Evolutionary conservation across 192 early-diverging fungal species (phyloP).

Genomic region (Jimgerdemannia flammicorona): DNA sequence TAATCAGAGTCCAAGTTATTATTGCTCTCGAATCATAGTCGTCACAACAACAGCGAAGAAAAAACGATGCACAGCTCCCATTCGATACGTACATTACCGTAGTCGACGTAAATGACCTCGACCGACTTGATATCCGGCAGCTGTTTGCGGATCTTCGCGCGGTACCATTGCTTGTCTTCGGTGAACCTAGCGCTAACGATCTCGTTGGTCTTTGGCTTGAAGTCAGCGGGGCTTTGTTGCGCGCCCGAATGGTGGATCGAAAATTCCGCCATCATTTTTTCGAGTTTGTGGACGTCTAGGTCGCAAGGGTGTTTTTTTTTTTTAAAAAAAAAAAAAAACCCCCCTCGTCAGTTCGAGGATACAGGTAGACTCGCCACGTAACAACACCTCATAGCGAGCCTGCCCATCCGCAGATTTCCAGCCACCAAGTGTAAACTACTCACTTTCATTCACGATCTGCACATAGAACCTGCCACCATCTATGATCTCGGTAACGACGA

Average conservation of each 20-base stretch:
- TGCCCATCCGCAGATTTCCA: no score
- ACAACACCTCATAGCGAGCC: no score
- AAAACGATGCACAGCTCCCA: no score
- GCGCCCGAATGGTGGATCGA: slow-evolving; percentile 51
- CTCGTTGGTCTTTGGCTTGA: slow-evolving; percentile 66
- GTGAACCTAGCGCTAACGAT: slow-evolving; percentile 82
- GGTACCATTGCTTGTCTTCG: slow-evolving; percentile 86
- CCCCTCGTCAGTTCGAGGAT: no score
- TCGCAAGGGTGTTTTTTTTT: not conserved
- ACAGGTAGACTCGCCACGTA: no score
- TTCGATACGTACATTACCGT: slow-evolving; percentile 71
- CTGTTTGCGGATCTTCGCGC: slow-evolving; percentile 73
- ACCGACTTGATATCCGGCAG: slow-evolving; percentile 51
- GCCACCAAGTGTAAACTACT: not conserved
- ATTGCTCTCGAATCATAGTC: no score
- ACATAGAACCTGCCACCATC: slow-evolving; percentile 57
- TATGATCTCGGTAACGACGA: slow-evolving; percentile 65
- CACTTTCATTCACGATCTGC: slow-evolving; percentile 51
- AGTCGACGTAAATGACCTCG: slow-evolving; percentile 88
- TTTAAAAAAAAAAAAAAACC: no score
- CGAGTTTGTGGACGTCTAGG: slow-evolving; percentile 55
- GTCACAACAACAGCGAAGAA: no score
- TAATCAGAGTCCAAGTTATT: not conserved
- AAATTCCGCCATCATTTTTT: slow-evolving; percentile 83
- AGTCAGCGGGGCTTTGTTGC: slow-evolving; percentile 22